Percentiles rank a stretch among this genome's conserved stretches.
Conservation (phyloP, 2,329 filamentous ascomycete species). For the Ophiostoma sp. region DNA sequence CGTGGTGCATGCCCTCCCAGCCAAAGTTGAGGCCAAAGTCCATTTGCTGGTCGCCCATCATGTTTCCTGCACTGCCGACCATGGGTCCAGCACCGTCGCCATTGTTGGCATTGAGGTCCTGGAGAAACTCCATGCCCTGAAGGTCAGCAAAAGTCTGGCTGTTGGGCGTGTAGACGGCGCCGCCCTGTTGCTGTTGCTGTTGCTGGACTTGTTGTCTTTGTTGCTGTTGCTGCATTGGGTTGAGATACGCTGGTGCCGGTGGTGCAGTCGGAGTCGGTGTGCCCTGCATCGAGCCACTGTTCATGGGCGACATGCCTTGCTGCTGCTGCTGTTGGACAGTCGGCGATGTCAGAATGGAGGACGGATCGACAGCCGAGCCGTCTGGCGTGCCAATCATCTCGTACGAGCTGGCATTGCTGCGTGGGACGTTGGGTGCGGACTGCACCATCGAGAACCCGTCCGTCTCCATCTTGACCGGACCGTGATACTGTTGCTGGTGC, state of each 20-base stretch:
- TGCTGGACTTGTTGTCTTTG: slow-evolving; percentile 28
- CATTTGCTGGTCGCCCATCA: slow-evolving; percentile 49
- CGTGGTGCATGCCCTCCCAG: slow-evolving; percentile 63
- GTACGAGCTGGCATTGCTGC: slow-evolving; percentile 42
- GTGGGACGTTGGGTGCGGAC: slow-evolving; percentile 43
- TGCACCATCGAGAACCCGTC: slow-evolving; percentile 44
- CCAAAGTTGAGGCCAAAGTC: slow-evolving; percentile 69
- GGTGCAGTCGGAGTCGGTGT: slow-evolving; percentile 26
- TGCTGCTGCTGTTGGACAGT: slow-evolving; percentile 29
- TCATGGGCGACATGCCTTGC: slow-evolving; percentile 24
- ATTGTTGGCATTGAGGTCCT: slow-evolving; percentile 41
- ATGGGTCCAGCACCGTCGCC: slow-evolving; percentile 31
- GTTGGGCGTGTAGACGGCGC: slow-evolving; percentile 29
- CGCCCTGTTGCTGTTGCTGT: slow-evolving; percentile 28
- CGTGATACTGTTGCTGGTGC: slow-evolving; percentile 31
- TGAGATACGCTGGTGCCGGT: slow-evolving; percentile 9
- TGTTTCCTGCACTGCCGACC: neutral
- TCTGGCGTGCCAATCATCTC: slow-evolving; percentile 35
- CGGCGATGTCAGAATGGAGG: slow-evolving; percentile 48
- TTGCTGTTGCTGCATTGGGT: slow-evolving; percentile 33
- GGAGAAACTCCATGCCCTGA: slow-evolving; percentile 57
- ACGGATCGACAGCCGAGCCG: slow-evolving; percentile 39
- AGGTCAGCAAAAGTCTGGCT: slow-evolving; percentile 48
- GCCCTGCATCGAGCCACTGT: slow-evolving; percentile 21
- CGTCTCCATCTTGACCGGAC: slow-evolving; percentile 41